Evolutionary conservation across 2,329 filamentous ascomycete species (phyloP).

Genomic region (Hypocreales sp.): DNA sequence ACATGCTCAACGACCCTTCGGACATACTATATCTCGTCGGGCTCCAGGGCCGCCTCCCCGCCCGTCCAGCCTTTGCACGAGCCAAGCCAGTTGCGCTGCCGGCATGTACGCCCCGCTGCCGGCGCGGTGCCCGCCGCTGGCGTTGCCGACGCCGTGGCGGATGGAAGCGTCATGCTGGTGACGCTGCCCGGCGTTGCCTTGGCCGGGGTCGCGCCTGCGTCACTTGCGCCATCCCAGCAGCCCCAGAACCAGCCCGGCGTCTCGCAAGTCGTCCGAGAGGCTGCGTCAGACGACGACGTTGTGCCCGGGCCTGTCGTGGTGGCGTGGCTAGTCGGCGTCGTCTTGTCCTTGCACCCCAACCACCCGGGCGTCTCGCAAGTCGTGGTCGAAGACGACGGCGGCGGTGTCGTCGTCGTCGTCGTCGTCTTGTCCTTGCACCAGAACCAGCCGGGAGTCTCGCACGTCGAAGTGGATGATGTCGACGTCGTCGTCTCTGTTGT

Average conservation of each 20-base stretch:
- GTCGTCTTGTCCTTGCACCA: slow-evolving; percentile 39
- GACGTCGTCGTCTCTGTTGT: slow-evolving; percentile 17
- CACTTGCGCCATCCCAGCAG: too few relatives aligned
- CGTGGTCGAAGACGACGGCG: slow-evolving; percentile 8
- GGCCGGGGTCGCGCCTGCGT: slow-evolving; percentile 14
- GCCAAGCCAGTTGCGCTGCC: slow-evolving; percentile 23
- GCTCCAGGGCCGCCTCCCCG: slow-evolving; percentile 9
- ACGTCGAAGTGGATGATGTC: slow-evolving; percentile 37
- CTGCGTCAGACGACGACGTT: slow-evolving; percentile 11
- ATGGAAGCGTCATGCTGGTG: slow-evolving; percentile 11
- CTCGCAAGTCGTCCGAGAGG: slow-evolving; percentile 22
- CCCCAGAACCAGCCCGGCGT: slow-evolving; percentile 42
- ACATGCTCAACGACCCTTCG: too few relatives aligned
- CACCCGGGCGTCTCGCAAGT: slow-evolving; percentile 3
- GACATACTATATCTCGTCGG: slow-evolving; percentile 16
- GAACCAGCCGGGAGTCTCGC: slow-evolving; percentile 50
- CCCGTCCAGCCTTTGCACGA: slow-evolving; percentile 22
- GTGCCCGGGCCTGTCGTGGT: slow-evolving; percentile 11
- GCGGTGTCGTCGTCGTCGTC: slow-evolving; percentile 15
- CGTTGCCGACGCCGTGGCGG: slow-evolving; percentile 15
- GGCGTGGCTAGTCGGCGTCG: slow-evolving; percentile 14
- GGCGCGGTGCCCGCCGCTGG: slow-evolving; percentile 13
- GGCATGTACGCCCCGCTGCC: slow-evolving; percentile 16
- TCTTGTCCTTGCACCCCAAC: slow-evolving; percentile 1
- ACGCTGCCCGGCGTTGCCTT: slow-evolving; percentile 8